Evolutionary conservation across 345 rosid species (phyloP), one percentile per base, ranked within the genome.

Genomic region (Salix dunnii): DNA sequence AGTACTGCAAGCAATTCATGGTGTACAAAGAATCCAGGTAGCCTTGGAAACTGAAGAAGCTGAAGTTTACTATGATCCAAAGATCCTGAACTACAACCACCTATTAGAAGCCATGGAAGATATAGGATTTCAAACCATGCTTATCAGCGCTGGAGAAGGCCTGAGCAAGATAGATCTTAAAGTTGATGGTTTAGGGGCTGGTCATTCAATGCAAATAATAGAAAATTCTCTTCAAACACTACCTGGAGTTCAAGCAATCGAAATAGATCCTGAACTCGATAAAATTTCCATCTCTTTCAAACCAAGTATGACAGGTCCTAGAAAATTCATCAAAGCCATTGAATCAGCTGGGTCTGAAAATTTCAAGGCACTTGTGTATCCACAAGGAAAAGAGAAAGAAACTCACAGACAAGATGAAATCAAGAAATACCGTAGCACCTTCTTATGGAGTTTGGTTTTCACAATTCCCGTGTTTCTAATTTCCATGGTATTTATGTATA

Each of bases 31-130:
- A 71, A 94, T 89, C 30, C 93, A 81, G 68, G 97, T 95, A 1
- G 97, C 98, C 31, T 85, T 95, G 64, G 98, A 96, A 30, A 90
- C 93, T 2, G 99, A 93, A 84, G 98, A 93, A 85, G 99, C 94
- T 5, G 90, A 93, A 64, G 76, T 91, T 75, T 88, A 84, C 20
- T 91, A 86, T 79, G 96, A 95, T 78, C 90, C 97, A 0, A 85
- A 77, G 48, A 55, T 84, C 35, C 64, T 87, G 4, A 83, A 75
- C 79, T 76, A 55, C 67, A 85, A 77, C 53, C 87, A 82, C 43
- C 67, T 95, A 21, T 30, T 85, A 78, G 81, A 83, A 76, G 86
- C 87, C 62, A 76, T 91, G 2, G 91, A 90, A 3, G 91, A 88
- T 43, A 79, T 88, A 20, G 99, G 99, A 55, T 93, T 91, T 70